Evolutionary conservation across 306 rosid genomes (phyloP).

Genomic region (Heteromeles arbutifolia): DNA sequence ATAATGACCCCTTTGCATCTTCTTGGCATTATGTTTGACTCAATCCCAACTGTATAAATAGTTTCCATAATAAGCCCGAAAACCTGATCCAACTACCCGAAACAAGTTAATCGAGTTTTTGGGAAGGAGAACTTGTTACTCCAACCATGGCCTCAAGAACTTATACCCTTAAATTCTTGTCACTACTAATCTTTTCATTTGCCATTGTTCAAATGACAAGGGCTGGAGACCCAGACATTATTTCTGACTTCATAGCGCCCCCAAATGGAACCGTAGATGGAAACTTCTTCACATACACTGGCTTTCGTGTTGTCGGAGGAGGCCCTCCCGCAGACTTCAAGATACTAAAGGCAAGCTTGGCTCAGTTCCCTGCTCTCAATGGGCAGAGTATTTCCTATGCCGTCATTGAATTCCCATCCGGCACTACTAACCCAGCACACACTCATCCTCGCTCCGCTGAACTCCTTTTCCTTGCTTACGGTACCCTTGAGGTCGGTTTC

Average conservation of each 20-base stretch:
- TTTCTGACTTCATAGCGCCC: slow-evolving; percentile 28
- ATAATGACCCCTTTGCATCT: no score
- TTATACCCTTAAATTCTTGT: neutral
- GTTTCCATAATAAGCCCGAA: neutral
- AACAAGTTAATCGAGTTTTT: no score
- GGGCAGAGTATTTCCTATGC: neutral
- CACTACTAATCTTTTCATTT: slow-evolving; percentile 7
- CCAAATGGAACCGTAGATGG: slow-evolving; percentile 3
- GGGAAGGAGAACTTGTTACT: no score
- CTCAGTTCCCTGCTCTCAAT: neutral
- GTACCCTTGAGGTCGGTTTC: neutral
- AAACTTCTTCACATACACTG: slow-evolving; percentile 20
- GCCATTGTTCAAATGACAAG: slow-evolving; percentile 13
- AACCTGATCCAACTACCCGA: neutral
- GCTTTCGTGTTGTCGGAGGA: neutral
- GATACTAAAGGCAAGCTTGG: neutral
- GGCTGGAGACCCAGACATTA: slow-evolving; percentile 29
- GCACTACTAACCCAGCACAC: neutral
- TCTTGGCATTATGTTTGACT: no score
- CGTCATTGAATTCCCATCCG: neutral
- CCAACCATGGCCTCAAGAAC: neutral
- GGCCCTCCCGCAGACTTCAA: neutral
- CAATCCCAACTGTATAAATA: neutral
- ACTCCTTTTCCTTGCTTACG: neutral
- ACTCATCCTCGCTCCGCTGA: neutral